Percentiles rank a stretch among this genome's conserved stretches.
These are phyloP conservation scores for Exserohilum turcica DNA, from an alignment of 2,329 filamentous ascomycete genomes.

Conservation along the genomic window DNA sequence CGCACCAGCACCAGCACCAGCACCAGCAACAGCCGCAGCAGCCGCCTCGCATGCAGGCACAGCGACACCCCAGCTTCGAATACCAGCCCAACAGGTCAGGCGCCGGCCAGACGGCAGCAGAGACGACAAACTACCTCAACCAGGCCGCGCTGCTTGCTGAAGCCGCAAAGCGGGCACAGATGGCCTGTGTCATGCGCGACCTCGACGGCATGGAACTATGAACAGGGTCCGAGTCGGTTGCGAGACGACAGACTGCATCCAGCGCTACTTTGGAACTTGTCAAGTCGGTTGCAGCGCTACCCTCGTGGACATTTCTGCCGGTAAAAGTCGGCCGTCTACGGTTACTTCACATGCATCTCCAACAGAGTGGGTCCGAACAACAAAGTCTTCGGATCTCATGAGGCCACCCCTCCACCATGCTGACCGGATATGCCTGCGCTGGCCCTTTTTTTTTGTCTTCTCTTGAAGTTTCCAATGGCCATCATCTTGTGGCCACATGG, in stretches of 20 bases:
- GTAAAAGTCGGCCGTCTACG: conserved; percentile 25
- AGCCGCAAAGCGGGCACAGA: conserved; percentile 89
- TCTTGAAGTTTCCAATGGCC: neutral
- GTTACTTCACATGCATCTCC: conserved; percentile 16
- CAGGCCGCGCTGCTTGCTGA: conserved; percentile 88
- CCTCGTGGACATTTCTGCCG: conserved; percentile 8
- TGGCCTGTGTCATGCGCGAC: conserved; percentile 86
- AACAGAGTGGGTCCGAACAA: conserved; percentile 23
- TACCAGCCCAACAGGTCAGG: conserved; percentile 44
- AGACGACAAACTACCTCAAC: conserved; percentile 69
- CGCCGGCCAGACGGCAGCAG: conserved; percentile 46
- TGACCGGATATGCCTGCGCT: conserved; percentile 1
- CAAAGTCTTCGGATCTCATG: conserved; percentile 12
- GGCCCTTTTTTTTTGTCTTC: neutral
- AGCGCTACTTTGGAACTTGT: neutral
- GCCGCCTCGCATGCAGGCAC: conserved; percentile 36
- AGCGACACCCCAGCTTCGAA: conserved; percentile 38
- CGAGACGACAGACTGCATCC: neutral
- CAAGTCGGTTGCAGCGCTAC: conserved; percentile 1
- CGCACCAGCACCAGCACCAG: conserved; percentile 36
- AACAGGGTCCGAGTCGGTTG: conserved; percentile 1
- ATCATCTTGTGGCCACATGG: neutral
- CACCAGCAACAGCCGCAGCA: conserved; percentile 38
- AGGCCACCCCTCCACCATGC: conserved; percentile 12
- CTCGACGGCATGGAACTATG: conserved; percentile 72